These are phyloP conservation scores for Pyricularia sp. DNA, from an alignment of 2,329 filamentous ascomycete genomes.

Conservation along the genomic window DNA sequence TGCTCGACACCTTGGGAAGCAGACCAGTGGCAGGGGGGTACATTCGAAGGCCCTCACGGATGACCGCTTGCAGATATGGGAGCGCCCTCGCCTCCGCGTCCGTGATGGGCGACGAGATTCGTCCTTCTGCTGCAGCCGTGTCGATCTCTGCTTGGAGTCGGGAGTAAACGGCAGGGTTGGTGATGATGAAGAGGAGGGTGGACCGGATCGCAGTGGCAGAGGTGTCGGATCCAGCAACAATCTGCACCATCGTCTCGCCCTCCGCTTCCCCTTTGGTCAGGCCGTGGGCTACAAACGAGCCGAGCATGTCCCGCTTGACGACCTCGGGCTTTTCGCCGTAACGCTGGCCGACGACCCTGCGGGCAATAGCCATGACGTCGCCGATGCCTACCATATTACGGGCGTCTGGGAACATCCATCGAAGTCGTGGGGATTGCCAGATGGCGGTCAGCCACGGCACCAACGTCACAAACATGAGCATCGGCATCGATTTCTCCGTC, in stretches of 20 bases:
- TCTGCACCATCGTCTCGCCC: constrained; percentile 5
- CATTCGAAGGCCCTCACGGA: constrained; percentile 12
- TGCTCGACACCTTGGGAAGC: constrained; percentile 6
- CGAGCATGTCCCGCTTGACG: constrained; percentile 8
- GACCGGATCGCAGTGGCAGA: constrained; percentile 34
- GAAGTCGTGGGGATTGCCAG: constrained; percentile 24
- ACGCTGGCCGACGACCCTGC: constrained; percentile 1
- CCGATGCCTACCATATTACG: constrained; percentile 7
- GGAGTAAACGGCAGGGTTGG: constrained; percentile 21
- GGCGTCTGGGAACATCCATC: constrained; percentile 11
- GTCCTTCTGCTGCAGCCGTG: constrained; percentile 5
- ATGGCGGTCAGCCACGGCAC: constrained; percentile 27
- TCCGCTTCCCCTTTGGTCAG: constrained; percentile 10
- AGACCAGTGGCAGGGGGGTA: constrained; percentile 11
- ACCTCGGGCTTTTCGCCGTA: background rate
- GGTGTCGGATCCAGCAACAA: constrained; percentile 37
- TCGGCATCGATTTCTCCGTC: constrained; percentile 24
- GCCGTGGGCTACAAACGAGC: constrained; percentile 11
- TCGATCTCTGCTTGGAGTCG: constrained; percentile 11
- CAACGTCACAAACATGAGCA: constrained; percentile 28
- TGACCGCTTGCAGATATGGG: constrained; percentile 9
- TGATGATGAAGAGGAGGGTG: constrained; percentile 32
- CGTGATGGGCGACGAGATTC: constrained; percentile 2
- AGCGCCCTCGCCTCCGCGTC: constrained; percentile 3
- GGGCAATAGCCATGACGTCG: constrained; percentile 7